Conservation (phyloP, 2,329 filamentous ascomycete genomes). For the Cercospora brassicicola region DNA sequence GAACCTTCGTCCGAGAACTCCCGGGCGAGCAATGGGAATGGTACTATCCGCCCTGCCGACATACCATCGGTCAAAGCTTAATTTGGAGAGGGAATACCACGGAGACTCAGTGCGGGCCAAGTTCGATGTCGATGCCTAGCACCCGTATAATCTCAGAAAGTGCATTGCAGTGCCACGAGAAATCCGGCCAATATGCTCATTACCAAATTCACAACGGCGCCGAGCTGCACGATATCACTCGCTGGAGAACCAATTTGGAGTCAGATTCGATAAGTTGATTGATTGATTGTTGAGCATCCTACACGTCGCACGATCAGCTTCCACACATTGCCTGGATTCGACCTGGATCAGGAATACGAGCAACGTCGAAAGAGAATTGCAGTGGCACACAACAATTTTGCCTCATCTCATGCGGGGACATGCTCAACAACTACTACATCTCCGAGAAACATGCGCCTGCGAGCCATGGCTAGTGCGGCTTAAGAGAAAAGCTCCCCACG, state of each 20-base stretch:
- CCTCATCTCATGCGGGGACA: not conserved
- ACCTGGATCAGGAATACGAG: not conserved
- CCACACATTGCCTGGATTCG: not conserved
- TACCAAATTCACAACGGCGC: not conserved
- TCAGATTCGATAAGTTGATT: not conserved
- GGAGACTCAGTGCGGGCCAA: not conserved
- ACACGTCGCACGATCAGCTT: not conserved
- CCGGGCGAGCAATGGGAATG: not conserved
- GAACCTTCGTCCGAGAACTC: not conserved
- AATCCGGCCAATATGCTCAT: not conserved
- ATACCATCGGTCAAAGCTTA: not conserved
- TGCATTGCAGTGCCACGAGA: not conserved
- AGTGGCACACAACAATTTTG: not conserved
- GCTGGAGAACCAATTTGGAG: not conserved
- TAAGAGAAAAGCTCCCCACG: not conserved
- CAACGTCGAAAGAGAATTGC: not conserved
- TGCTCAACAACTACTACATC: not conserved
- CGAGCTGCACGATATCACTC: not conserved
- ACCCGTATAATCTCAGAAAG: not conserved
- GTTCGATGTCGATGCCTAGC: not conserved
- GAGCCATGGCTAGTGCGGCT: not conserved
- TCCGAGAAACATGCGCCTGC: not conserved
- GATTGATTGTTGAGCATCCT: not conserved
- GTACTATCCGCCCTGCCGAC: not conserved
- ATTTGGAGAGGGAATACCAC: not conserved